These are phyloP conservation scores for Pontederia paniculata DNA, from an alignment of 176 grass and related monocot species.

Conservation along the genomic window DNA sequence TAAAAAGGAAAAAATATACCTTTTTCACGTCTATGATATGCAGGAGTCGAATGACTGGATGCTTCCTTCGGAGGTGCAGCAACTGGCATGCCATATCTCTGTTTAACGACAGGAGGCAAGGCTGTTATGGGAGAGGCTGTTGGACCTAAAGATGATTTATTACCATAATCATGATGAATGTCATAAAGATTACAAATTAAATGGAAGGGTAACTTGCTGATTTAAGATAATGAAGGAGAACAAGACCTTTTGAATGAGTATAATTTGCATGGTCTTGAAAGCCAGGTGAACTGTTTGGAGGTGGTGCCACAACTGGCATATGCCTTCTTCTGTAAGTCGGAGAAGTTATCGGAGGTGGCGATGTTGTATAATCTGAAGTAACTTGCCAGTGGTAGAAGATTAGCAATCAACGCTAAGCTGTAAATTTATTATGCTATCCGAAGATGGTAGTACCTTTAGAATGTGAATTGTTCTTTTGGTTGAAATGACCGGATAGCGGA, in stretches of 20 bases:
- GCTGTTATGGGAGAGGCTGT: neutral
- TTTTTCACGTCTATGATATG: conserved; percentile 20
- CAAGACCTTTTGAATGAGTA: conserved; percentile 16
- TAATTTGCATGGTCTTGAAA: conserved; percentile 1
- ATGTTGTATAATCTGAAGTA: neutral
- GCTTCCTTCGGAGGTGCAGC: conserved; percentile 1
- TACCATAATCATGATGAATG: neutral
- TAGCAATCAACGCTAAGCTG: no score
- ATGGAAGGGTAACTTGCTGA: no score
- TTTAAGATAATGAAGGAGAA: conserved; percentile 11
- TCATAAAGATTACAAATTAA: no score
- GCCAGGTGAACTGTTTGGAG: neutral
- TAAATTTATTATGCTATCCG: no score
- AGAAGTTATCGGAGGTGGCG: neutral
- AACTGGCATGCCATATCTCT: neutral
- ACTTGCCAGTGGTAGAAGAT: no score
- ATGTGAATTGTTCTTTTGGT: conserved; percentile 22
- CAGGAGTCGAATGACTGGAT: conserved; percentile 9
- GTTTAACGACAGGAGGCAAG: neutral
- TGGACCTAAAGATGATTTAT: neutral
- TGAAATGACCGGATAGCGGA: conserved; percentile 13
- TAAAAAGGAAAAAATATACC: conserved; percentile 4
- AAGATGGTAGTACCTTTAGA: neutral
- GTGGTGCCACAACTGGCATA: neutral
- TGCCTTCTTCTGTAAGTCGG: neutral